phyloP scores from a whole-genome alignment of 768 basidiomycete genomes.

The Floccularia luteovirens region DNA sequence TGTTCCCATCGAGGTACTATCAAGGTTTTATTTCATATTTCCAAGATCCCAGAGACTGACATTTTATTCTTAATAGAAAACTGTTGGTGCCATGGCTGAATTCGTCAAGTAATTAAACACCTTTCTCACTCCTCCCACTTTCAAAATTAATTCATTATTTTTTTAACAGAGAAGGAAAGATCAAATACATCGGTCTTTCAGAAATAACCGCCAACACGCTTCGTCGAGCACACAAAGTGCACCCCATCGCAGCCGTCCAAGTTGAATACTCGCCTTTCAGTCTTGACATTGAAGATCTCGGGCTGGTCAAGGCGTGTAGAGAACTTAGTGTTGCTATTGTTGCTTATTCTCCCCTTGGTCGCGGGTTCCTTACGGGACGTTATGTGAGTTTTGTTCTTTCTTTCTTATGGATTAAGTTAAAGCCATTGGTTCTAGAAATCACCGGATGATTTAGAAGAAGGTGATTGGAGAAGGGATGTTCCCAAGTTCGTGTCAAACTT shows the following conservation, averaged over 20 bases:
- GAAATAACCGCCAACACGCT: conserved; percentile 39
- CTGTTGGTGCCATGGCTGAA: conserved; percentile 42
- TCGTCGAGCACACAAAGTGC: conserved; percentile 40
- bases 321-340: conserved; percentile 42
- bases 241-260: conserved; percentile 42
- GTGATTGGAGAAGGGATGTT: conserved; percentile 29
- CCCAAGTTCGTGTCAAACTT: conserved; percentile 16
- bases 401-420: conserved; percentile 7
- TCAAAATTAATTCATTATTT: not conserved
- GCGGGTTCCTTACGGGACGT: conserved; percentile 40
- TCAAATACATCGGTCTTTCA: conserved; percentile 45
- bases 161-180: conserved; percentile 27
- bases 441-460: conserved; percentile 26
- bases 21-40: conserved; percentile 2
- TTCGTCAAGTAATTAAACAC: conserved; percentile 41
- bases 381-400: conserved; percentile 21
- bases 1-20: conserved; percentile 36
- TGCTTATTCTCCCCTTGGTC: conserved; percentile 45
- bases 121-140: not conserved
- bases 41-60: not conserved
- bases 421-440: conserved; percentile 19
- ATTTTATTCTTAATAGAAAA: conserved; percentile 15
- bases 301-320: conserved; percentile 31
- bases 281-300: conserved; percentile 38
- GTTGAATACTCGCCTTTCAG: conserved; percentile 45